These are phyloP conservation scores for Arthroderma sp. DNA, from an alignment of 2,329 filamentous ascomycete species.

Conservation along the genomic window DNA sequence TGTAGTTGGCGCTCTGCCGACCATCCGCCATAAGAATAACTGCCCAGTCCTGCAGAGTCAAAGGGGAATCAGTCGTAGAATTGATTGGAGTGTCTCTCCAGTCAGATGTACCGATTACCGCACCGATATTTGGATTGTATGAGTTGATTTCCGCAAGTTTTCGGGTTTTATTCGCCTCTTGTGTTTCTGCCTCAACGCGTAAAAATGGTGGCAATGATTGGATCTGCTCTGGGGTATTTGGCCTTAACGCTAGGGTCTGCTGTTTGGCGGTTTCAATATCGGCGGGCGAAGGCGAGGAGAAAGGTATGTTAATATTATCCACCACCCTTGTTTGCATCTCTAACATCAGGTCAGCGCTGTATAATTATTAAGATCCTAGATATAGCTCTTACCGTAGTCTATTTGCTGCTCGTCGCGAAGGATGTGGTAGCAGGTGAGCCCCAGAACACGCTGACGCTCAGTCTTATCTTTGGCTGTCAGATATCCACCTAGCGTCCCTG, in stretches of 20 bases:
- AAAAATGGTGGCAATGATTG: too few species aligned
- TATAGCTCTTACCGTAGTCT: background rate
- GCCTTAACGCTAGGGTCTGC: too few species aligned
- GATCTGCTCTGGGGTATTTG: too few species aligned
- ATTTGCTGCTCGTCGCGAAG: background rate
- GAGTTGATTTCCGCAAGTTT: background rate
- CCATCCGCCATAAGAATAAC: background rate
- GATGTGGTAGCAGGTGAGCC: constrained; percentile 4
- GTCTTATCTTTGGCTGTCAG: background rate
- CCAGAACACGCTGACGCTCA: background rate
- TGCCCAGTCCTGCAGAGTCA: background rate
- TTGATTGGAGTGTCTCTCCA: background rate
- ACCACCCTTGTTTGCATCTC: background rate
- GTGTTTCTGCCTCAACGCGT: too few species aligned
- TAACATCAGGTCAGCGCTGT: background rate
- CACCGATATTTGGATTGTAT: constrained; percentile 2
- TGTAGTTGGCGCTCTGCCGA: background rate
- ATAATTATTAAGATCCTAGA: background rate
- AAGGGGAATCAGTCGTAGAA: background rate
- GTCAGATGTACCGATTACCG: background rate
- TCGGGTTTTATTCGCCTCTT: background rate
- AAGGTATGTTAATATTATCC: background rate
- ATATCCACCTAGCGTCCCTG: constrained; percentile 1
- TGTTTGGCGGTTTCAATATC: too few species aligned
- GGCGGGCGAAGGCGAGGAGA: background rate